These are phyloP conservation scores for Hyphopichia khmerensis DNA, from an alignment of 1,139 yeast species.

Conservation along the genomic window DNA sequence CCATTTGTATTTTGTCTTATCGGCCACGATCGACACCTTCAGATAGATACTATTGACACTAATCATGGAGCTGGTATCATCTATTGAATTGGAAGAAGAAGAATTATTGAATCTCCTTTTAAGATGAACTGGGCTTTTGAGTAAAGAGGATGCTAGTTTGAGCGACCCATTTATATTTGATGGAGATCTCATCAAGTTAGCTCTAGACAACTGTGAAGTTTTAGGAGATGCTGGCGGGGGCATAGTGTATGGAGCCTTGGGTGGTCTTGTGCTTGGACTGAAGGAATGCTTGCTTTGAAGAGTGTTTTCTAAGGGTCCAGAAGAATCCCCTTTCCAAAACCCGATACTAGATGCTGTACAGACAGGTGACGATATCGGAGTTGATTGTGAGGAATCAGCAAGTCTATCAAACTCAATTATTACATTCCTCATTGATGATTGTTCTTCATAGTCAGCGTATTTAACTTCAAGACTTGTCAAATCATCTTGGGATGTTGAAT, in stretches of 20 bases:
- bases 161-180: no score
- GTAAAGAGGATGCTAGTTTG: no score
- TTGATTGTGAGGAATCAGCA: neutral
- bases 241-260: neutral
- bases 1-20: neutral
- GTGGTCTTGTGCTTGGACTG: neutral
- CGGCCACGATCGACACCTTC: neutral
- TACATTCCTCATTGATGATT: neutral
- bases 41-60: neutral
- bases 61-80: neutral
- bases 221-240: neutral
- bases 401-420: neutral
- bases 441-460: neutral
- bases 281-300: neutral
- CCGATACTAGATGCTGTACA: neutral
- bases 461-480: slow-evolving; percentile 2
- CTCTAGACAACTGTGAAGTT: neutral
- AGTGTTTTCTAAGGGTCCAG: neutral
- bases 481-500: neutral
- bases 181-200: no score
- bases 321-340: neutral
- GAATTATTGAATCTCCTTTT: neutral
- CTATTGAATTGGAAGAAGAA: neutral
- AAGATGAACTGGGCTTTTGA: no score
- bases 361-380: neutral